Conservation (phyloP, 1,284 basidiomycete genomes). For the Cryptococcus sp. region DNA sequence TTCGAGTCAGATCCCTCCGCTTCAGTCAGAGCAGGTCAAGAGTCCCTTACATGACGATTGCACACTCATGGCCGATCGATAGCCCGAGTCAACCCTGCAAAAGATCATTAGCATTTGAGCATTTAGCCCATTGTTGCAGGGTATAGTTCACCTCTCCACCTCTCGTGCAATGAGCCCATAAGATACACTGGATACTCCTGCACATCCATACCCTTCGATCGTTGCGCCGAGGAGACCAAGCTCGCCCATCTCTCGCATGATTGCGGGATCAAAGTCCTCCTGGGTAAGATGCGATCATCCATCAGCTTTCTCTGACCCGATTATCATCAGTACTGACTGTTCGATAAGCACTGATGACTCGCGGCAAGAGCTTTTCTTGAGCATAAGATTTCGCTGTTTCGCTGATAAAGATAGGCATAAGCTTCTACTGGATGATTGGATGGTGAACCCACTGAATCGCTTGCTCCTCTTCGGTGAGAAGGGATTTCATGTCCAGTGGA, state of each 20-base stretch:
- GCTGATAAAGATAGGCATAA: slow-evolving; percentile 10
- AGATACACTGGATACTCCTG: slow-evolving; percentile 86
- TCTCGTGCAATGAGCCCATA: slow-evolving; percentile 93
- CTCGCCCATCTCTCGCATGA: slow-evolving; percentile 89
- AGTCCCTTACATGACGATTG: slow-evolving; percentile 67
- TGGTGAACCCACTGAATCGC: slow-evolving; percentile 69
- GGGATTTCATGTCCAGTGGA: slow-evolving; percentile 70
- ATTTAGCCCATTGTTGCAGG: not conserved
- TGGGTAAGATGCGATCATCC: slow-evolving; percentile 1
- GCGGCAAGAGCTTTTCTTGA: slow-evolving; percentile 78
- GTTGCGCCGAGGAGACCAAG: slow-evolving; percentile 89
- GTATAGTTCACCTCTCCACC: slow-evolving; percentile 70
- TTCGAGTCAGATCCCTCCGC: not conserved
- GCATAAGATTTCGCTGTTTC: slow-evolving; percentile 84
- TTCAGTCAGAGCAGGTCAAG: not conserved
- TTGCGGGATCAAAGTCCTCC: slow-evolving; percentile 73
- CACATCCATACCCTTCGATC: slow-evolving; percentile 91
- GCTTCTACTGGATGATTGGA: not conserved
- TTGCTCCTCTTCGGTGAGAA: slow-evolving; percentile 86
- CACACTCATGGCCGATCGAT: slow-evolving; percentile 92
- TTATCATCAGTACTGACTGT: slow-evolving; percentile 66
- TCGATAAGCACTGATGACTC: slow-evolving; percentile 82
- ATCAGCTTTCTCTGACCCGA: not conserved
- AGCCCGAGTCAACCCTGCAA: slow-evolving; percentile 80
- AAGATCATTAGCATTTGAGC: not conserved